Conservation (phyloP, 768 basidiomycete species). For the Clitopilus hobsonii region DNA sequence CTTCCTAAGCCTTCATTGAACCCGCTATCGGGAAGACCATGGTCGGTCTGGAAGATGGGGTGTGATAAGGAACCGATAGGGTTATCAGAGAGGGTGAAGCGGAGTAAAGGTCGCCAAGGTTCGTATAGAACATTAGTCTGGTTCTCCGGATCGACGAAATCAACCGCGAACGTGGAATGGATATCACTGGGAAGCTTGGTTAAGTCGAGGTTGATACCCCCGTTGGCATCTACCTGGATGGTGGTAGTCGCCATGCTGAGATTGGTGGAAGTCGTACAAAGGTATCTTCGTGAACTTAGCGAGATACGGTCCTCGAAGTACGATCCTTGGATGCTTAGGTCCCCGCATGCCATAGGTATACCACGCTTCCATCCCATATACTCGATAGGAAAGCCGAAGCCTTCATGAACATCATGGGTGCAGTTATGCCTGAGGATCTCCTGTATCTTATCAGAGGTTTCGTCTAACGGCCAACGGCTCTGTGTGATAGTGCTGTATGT, state of each 20-base stretch:
- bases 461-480: no score
- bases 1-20: not conserved
- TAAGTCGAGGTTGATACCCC: constrained; percentile 4
- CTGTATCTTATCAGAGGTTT: no score
- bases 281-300: constrained; percentile 5
- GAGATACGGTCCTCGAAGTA: not conserved
- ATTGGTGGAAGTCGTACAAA: constrained; percentile 13
- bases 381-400: no score
- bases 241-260: constrained; percentile 15
- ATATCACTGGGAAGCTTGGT: constrained; percentile 10
- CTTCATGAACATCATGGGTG: no score
- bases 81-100: constrained; percentile 4
- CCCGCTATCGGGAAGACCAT: not conserved
- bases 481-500: no score
- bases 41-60: not conserved
- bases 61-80: not conserved
- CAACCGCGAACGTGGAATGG: constrained; percentile 11
- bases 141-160: constrained; percentile 6
- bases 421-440: no score
- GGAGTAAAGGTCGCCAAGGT: not conserved
- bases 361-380: no score
- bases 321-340: not conserved
- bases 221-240: constrained; percentile 3
- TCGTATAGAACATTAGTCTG: not conserved
- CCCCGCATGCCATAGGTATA: not conserved